Evolutionary conservation across 768 basidiomycete species (phyloP), one percentile per base, ranked within the genome.

Genomic region (Pleurotus cornucopiae): DNA sequence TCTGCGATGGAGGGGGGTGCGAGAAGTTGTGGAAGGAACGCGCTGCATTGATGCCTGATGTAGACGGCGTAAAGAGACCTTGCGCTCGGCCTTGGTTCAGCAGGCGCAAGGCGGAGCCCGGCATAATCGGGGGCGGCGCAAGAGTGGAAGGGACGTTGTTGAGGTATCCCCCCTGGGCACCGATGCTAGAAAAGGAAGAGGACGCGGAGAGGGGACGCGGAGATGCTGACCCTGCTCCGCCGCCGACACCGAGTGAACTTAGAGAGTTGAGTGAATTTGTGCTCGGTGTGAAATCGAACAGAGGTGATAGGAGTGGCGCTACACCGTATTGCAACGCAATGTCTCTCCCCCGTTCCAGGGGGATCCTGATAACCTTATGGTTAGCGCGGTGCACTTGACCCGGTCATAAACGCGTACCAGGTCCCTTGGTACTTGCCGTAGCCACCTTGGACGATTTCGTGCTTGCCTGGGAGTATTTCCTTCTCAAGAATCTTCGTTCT

Each of bases 391-490:
- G 41, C 46, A 48, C 57, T 26, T 44, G 63, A 43, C 37, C 49
- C 39, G 46, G 37, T 23, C 40, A 44, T 39, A 21, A 57, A 54
- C 54, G 65, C 85, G 67, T 66, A 96, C 96, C 97, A 99, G 56
- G 96, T 98, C 61, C 97, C 97, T 70, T 99, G 97, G 69, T 98
- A 99, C 75, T 98, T 96, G 21, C 97, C 97, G 68, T 98, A 98
- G 26, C 97, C 97, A 39, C 97, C 97, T 70, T 98, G 97, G 4
- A 99, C 93, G 69, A 98, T 98, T 71, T 99, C 96, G 71, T 97
- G 93, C 71, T 89, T 88, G 46, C 94, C 94, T 56, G 90, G 89
- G 43, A 95, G 81, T 60, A 99, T 93, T 74, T 99, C 96, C 71
- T 95, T 97, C 79, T 98, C 91, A 12, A 93, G 76, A 54, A 98